These are phyloP conservation scores for Volvariella volvacea DNA, from an alignment of 1,284 basidiomycete species.

Conservation along the genomic window DNA sequence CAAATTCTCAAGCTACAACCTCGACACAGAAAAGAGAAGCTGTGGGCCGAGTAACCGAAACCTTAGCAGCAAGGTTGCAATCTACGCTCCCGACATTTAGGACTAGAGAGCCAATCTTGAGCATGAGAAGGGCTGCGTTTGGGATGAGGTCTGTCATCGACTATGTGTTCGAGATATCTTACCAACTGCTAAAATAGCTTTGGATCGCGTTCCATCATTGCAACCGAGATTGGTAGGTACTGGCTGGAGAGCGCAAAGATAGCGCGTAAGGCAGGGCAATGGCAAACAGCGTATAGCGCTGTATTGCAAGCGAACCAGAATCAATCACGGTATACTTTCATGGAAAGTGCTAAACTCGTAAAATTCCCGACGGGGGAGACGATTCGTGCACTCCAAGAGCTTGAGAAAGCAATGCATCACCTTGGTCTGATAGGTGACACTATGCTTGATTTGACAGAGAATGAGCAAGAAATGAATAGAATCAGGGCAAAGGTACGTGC, in stretches of 20 bases:
- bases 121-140: conserved; percentile 85
- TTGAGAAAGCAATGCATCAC: conserved; percentile 72
- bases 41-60: conserved; percentile 37
- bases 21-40: conserved; percentile 23
- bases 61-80: conserved; percentile 61
- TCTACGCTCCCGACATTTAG: conserved; percentile 88
- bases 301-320: conserved; percentile 85
- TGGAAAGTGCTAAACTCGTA: conserved; percentile 88
- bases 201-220: conserved; percentile 31
- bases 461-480: conserved; percentile 40
- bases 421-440: conserved; percentile 33
- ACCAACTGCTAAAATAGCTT: conserved; percentile 18
- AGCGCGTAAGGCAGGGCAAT: conserved; percentile 91
- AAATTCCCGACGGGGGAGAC: conserved; percentile 77
- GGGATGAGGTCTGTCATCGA: conserved; percentile 52
- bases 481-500: conserved; percentile 66
- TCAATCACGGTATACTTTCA: conserved; percentile 75
- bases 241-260: conserved; percentile 96
- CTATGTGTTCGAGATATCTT: conserved; percentile 5
- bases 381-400: conserved; percentile 82
- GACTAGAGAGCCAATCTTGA: conserved; percentile 86
- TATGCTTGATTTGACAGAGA: conserved; percentile 51
- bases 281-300: conserved; percentile 96
- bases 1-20: conserved; percentile 27
- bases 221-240: conserved; percentile 66